A percentile compares a stretch with the other conserved stretches of the same genome.
These are phyloP conservation scores for Fusarium paranaense DNA, from an alignment of 2,329 filamentous ascomycete species.

Conservation along the genomic window DNA sequence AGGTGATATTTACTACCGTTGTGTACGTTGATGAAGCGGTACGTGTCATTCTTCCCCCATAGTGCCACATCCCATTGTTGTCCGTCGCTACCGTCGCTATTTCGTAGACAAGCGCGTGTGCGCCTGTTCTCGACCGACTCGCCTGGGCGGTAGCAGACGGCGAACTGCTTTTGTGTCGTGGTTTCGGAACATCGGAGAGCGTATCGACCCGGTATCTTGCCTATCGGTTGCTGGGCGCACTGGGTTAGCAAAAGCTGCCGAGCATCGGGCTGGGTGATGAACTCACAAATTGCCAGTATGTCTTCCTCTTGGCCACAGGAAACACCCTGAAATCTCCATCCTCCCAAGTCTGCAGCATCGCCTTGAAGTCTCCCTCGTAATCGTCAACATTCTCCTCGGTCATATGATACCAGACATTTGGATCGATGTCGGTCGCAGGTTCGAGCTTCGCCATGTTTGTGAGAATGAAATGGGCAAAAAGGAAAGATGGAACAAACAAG, in stretches of 20 bases:
- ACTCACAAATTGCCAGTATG: slow-evolving; percentile 13
- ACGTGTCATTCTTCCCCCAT: slow-evolving; percentile 40
- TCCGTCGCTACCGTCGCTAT: slow-evolving; percentile 38
- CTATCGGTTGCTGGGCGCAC: slow-evolving; percentile 44
- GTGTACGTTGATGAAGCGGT: slow-evolving; percentile 44
- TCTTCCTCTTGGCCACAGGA: neutral
- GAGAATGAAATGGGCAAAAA: neutral
- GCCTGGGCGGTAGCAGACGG: slow-evolving; percentile 38
- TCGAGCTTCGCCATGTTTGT: slow-evolving; percentile 19
- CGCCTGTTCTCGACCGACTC: slow-evolving; percentile 41
- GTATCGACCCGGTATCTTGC: slow-evolving; percentile 42
- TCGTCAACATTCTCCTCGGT: slow-evolving; percentile 48
- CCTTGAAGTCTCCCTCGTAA: slow-evolving; percentile 38
- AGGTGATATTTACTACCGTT: slow-evolving; percentile 48
- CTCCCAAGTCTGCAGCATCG: slow-evolving; percentile 28
- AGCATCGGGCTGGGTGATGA: neutral
- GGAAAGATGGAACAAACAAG: neutral
- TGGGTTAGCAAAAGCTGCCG: slow-evolving; percentile 29
- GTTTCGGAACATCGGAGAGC: slow-evolving; percentile 43
- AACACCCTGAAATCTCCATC: slow-evolving; percentile 39
- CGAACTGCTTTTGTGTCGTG: slow-evolving; percentile 45
- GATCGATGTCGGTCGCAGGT: slow-evolving; percentile 42
- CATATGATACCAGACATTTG: slow-evolving; percentile 50
- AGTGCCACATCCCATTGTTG: slow-evolving; percentile 49
- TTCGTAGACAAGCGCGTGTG: slow-evolving; percentile 46